Evolutionary conservation across 768 basidiomycete species (phyloP).

Genomic region (Boletus rubropictus): DNA sequence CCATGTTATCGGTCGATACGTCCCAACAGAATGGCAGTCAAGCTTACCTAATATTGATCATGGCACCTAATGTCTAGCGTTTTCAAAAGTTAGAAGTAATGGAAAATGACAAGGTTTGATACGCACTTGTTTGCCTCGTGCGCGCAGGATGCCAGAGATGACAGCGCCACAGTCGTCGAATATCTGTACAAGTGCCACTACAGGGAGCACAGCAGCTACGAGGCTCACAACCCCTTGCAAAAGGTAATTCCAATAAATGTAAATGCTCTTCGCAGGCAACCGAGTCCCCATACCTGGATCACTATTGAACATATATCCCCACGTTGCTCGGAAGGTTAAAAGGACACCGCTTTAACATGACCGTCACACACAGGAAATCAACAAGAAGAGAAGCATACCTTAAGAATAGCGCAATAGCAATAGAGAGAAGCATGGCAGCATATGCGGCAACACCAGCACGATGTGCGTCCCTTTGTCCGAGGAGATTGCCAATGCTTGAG

Average conservation of each 20-base stretch:
- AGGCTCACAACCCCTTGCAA: conserved; percentile 21
- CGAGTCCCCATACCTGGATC: conserved; percentile 41
- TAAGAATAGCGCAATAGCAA: conserved; percentile 53
- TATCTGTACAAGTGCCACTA: conserved; percentile 74
- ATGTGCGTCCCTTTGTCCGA: conserved; percentile 71
- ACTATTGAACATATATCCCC: conserved; percentile 74
- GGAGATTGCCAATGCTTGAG: conserved; percentile 74
- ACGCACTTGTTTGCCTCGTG: conserved; percentile 68
- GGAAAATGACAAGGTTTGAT: background rate
- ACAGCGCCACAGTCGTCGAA: conserved; percentile 74
- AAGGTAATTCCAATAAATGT: too few relatives aligned
- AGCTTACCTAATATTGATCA: conserved; percentile 66
- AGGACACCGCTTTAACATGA: conserved; percentile 37
- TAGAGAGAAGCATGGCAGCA: conserved; percentile 58
- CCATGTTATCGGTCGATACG: too few relatives aligned
- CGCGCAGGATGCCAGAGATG: conserved; percentile 73
- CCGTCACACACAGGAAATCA: background rate
- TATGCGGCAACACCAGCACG: conserved; percentile 68
- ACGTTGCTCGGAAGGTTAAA: conserved; percentile 53
- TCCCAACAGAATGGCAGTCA: background rate
- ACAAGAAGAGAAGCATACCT: conserved; percentile 39
- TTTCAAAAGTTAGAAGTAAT: too few relatives aligned
- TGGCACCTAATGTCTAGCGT: conserved; percentile 61
- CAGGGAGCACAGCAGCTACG: conserved; percentile 63
- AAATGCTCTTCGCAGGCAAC: background rate